Conservation (phyloP, 768 basidiomycete species). For the Suillus alpinus region DNA sequence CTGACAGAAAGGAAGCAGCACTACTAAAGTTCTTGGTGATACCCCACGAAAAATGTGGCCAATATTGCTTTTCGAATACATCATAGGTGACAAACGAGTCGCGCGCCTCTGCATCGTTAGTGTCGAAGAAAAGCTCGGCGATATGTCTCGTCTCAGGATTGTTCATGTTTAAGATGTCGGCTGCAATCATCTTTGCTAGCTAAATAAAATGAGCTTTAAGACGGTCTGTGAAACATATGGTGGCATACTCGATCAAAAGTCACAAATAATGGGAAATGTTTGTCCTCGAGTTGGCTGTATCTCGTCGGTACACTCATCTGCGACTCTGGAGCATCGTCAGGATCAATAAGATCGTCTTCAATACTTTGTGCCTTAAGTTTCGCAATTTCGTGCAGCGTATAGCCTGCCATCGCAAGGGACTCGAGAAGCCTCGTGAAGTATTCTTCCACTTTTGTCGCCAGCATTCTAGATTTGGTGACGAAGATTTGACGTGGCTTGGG, state of each 20-base stretch:
- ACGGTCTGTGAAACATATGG: background rate
- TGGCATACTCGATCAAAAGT: conserved; percentile 57
- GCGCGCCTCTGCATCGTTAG: conserved; percentile 12
- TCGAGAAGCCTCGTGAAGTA: conserved; percentile 53
- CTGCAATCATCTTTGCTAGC: conserved; percentile 26
- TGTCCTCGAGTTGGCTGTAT: conserved; percentile 56
- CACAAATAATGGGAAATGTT: conserved; percentile 68
- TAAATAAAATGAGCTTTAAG: conserved; percentile 4
- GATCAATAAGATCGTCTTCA: conserved; percentile 32
- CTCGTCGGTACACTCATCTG: conserved; percentile 33
- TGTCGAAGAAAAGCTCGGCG: conserved; percentile 13
- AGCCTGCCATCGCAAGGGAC: conserved; percentile 37
- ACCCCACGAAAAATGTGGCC: no score
- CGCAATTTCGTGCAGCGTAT: conserved; percentile 38
- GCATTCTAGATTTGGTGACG: conserved; percentile 63
- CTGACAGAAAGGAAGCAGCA: background rate
- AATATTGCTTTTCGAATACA: conserved; percentile 48
- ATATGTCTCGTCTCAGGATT: conserved; percentile 2
- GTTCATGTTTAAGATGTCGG: conserved; percentile 13
- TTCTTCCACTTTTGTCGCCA: conserved; percentile 67
- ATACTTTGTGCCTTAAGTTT: conserved; percentile 19
- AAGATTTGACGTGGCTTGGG: no score
- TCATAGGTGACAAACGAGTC: conserved; percentile 41
- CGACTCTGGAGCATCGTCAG: conserved; percentile 33
- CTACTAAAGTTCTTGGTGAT: no score